Base-by-base conservation (phyloP, 345 rosid genomes). In the Rubroshorea leprosula region DNA sequence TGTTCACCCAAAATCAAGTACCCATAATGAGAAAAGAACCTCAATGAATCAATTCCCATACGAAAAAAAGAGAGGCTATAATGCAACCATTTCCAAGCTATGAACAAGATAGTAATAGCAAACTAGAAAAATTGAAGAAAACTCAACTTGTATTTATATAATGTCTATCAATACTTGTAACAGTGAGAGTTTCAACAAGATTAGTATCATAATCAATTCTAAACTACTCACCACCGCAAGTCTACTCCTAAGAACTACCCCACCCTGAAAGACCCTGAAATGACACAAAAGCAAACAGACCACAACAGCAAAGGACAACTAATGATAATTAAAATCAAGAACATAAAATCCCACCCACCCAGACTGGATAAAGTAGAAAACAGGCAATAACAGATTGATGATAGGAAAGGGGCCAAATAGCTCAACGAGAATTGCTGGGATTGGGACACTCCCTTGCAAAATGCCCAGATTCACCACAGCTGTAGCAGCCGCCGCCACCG, bases 401-500 rank as follows among this genome's bases (percentile, higher is more conserved):
- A 29, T 18, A 29, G 44, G 47, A 52, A 43, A 49, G 17, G 11
- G 27, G 20, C 60, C 25, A 50, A 39, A 39, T 12, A 44, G 6
- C 29, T 72, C 67, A 80, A 46, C 86, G 84, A 5, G 83, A 73
- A 18, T 72, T 70, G 54, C 41, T 13, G 9, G n/a, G n/a, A n/a
- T 82, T 84, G 0, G 93, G 83, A 51, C 98, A 91, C 15, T 91
- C 98, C 71, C 98, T 68, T 0, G 98, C 84, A 24, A 88, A 91
- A 66, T 91, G 98, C 0, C 98, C 98, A 0, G 89, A 69, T 50
- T 63, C 86, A 0, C 97, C 97, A 39, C 97, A 90, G 79, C 72
- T 3, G 41, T 35, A 35, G 41, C 41, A 35, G 5, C 35, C 35
- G 9, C 35, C 35, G 35, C 15, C 80, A 11, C 74, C 68, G 0